phyloP scores from a whole-genome alignment of 768 basidiomycete genomes.

The Naganishia vishniacii region DNA sequence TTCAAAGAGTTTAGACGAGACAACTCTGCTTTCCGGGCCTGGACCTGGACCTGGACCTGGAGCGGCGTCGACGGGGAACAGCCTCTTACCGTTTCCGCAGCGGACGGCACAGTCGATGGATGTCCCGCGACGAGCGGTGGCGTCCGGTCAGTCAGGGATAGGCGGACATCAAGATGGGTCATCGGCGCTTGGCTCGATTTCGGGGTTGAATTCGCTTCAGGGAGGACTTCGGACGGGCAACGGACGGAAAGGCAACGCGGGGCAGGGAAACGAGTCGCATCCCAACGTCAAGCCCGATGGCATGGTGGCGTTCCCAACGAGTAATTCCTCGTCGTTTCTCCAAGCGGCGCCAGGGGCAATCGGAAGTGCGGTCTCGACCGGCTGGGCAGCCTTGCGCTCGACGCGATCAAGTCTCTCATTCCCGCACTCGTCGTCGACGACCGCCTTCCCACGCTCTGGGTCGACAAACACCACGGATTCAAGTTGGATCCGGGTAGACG shows the following conservation, averaged over 20 bases:
- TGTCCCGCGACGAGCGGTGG: not conserved
- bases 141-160: no score
- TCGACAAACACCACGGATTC: not conserved
- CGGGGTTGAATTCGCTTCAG: slow-evolving; percentile 2
- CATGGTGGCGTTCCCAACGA: slow-evolving; percentile 1
- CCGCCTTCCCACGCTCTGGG: slow-evolving; percentile 3
- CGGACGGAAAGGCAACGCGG: not conserved
- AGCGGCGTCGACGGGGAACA: not conserved
- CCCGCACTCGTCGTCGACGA: not conserved
- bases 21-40: slow-evolving; percentile 2
- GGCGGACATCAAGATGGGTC: not conserved
- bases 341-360: slow-evolving; percentile 26
- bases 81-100: slow-evolving; percentile 3
- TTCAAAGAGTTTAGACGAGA: slow-evolving; percentile 5
- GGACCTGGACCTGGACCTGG: no score
- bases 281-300: not conserved
- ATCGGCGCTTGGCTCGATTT: slow-evolving; percentile 8
- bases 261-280: not conserved
- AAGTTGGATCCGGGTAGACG: slow-evolving; percentile 13
- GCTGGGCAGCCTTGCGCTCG: slow-evolving; percentile 24
- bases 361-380: slow-evolving; percentile 25
- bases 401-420: slow-evolving; percentile 6
- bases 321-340: slow-evolving; percentile 12
- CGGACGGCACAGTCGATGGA: slow-evolving; percentile 13
- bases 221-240: not conserved